These are phyloP conservation scores for Harringtonia lauricola DNA, from an alignment of 2,329 filamentous ascomycete genomes.

Conservation along the genomic window DNA sequence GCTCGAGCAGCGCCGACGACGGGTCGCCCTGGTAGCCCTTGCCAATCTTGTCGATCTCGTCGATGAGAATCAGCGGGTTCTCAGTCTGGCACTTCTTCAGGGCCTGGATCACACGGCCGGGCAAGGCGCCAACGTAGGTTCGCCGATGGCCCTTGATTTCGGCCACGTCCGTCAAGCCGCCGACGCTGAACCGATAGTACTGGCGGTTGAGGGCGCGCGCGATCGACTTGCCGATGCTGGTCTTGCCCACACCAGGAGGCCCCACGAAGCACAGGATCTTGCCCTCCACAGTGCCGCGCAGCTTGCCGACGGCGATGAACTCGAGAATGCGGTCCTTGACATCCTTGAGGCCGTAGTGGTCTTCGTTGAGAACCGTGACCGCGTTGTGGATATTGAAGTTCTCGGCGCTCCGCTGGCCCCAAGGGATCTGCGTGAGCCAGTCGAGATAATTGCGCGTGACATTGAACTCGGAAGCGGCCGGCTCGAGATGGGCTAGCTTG, in stretches of 20 bases:
- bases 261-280: constrained; percentile 98
- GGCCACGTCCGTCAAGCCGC: constrained; percentile 90
- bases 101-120: constrained; percentile 93
- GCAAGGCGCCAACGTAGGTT: constrained; percentile 91
- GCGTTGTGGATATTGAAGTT: constrained; percentile 95
- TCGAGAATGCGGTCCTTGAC: constrained; percentile 97
- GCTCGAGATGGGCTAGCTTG: constrained; percentile 90
- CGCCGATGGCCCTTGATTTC: constrained; percentile 97
- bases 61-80: constrained; percentile 91
- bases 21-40: constrained; percentile 94
- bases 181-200: constrained; percentile 97
- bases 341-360: constrained; percentile 93
- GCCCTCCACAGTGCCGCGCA: constrained; percentile 91
- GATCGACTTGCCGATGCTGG: constrained; percentile 97
- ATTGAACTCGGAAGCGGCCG: constrained; percentile 95
- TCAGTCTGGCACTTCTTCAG: constrained; percentile 99
- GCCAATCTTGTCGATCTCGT: constrained; percentile 97
- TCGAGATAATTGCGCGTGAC: constrained; percentile 97
- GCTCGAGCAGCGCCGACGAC: constrained; percentile 81
- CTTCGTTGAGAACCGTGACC: constrained; percentile 82
- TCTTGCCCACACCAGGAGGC: constrained; percentile 95
- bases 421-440: constrained; percentile 97
- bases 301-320: constrained; percentile 95
- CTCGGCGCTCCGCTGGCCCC: constrained; percentile 89
- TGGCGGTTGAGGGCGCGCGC: constrained; percentile 87